These are phyloP conservation scores for Rhodotorula sp. DNA, from an alignment of 1,284 basidiomycete genomes.

Conservation along the genomic window DNA sequence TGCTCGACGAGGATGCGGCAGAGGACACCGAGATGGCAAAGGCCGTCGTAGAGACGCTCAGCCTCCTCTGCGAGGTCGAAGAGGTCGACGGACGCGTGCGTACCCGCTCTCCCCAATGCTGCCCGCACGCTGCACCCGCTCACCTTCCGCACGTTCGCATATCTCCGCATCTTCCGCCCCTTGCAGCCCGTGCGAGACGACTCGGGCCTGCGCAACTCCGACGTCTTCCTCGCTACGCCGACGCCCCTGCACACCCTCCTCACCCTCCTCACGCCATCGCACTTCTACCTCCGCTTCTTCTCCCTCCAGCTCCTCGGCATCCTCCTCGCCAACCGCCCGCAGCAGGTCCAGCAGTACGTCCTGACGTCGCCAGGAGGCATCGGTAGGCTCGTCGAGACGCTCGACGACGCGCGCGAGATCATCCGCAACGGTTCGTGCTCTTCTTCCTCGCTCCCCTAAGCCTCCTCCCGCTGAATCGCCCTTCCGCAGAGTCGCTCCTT, in stretches of 20 bases:
- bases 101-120: neutral
- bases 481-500: conserved; percentile 56
- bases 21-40: conserved; percentile 87
- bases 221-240: conserved; percentile 68
- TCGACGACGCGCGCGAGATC: conserved; percentile 80
- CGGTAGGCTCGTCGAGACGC: conserved; percentile 63
- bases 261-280: conserved; percentile 61
- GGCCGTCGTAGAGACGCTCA: conserved; percentile 82
- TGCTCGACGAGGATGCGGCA: conserved; percentile 80
- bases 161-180: neutral
- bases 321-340: conserved; percentile 75
- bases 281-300: conserved; percentile 85
- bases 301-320: conserved; percentile 80
- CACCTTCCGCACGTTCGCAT: neutral
- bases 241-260: conserved; percentile 76
- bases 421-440: conserved; percentile 68
- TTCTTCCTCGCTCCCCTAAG: conserved; percentile 47
- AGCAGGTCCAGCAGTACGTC: conserved; percentile 82
- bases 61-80: conserved; percentile 67
- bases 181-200: conserved; percentile 60
- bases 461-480: conserved; percentile 28
- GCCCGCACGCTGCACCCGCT: neutral
- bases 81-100: conserved; percentile 45
- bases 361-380: conserved; percentile 77
- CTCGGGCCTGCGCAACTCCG: conserved; percentile 70